Conservation (phyloP, 2,329 filamentous ascomycete genomes). For the Helicocarpus griseus region DNA sequence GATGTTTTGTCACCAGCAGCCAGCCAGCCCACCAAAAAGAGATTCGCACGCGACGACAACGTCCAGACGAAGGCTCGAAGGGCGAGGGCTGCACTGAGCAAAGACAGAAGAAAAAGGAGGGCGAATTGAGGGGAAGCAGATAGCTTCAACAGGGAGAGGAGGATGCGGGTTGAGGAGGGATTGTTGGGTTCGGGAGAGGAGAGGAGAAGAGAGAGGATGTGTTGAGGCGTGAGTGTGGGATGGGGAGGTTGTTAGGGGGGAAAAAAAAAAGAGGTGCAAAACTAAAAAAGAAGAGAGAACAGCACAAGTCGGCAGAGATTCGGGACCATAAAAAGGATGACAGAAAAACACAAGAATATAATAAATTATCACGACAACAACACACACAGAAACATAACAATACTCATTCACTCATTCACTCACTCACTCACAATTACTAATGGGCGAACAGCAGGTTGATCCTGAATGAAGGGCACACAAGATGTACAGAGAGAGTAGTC, state of each 20-base stretch:
- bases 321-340: slow-evolving; percentile 1
- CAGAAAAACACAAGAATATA: slow-evolving; percentile 2
- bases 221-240: background rate
- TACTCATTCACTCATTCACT: too few species aligned
- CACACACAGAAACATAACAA: background rate
- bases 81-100: background rate
- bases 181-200: background rate
- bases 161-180: background rate
- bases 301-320: background rate
- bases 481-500: background rate
- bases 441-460: too few species aligned
- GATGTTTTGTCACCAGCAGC: background rate
- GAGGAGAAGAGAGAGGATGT: background rate
- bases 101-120: background rate
- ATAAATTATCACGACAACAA: too few species aligned
- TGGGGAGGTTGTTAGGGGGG: background rate
- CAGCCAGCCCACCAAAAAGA: background rate
- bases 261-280: background rate
- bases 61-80: background rate
- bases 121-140: background rate
- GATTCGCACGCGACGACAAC: background rate
- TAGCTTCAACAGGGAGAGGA: too few species aligned
- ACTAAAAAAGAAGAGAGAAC: background rate
- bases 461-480: slow-evolving; percentile 3
- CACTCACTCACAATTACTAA: background rate